Evolutionary conservation across 768 basidiomycete species (phyloP).

Genomic region (Chiua virens): DNA sequence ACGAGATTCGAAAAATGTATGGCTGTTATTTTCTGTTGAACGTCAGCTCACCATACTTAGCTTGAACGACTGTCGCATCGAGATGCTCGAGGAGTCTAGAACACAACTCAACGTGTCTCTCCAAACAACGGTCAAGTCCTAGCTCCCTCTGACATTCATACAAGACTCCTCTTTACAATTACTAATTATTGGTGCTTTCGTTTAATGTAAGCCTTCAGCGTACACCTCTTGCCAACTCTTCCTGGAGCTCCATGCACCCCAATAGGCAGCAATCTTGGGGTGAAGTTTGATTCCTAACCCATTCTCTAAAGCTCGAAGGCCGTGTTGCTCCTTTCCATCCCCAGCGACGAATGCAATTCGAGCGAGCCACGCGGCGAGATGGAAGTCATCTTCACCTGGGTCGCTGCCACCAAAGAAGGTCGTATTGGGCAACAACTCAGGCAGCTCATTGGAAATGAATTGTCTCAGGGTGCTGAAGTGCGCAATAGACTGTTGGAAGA

Average conservation of each 20-base stretch:
- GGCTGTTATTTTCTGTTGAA: background rate
- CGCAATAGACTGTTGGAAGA: conserved; percentile 38
- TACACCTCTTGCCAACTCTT: conserved; percentile 49
- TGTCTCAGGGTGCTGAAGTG: conserved; percentile 39
- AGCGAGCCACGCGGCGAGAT: conserved; percentile 53
- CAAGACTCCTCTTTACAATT: background rate
- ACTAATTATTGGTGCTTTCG: background rate
- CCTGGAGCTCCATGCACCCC: conserved; percentile 44
- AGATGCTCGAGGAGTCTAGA: conserved; percentile 60
- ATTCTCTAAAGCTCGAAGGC: conserved; percentile 38
- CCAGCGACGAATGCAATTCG: conserved; percentile 43
- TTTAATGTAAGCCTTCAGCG: conserved; percentile 43
- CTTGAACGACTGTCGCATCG: conserved; percentile 61
- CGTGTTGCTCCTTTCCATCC: conserved; percentile 37
- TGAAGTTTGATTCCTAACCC: conserved; percentile 39
- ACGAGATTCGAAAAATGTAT: conserved; percentile 62
- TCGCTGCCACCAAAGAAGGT: conserved; percentile 48
- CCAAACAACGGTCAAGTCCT: conserved; percentile 13
- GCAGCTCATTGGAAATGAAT: conserved; percentile 43
- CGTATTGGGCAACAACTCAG: conserved; percentile 38
- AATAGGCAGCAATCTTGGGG: conserved; percentile 40
- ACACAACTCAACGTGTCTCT: conserved; percentile 38
- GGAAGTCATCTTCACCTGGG: conserved; percentile 57
- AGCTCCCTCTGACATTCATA: background rate
- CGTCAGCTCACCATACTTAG: conserved; percentile 31